Evolutionary conservation across 2,329 filamentous ascomycete species (phyloP).

Genomic region (Ilyonectria mors-panacis): DNA sequence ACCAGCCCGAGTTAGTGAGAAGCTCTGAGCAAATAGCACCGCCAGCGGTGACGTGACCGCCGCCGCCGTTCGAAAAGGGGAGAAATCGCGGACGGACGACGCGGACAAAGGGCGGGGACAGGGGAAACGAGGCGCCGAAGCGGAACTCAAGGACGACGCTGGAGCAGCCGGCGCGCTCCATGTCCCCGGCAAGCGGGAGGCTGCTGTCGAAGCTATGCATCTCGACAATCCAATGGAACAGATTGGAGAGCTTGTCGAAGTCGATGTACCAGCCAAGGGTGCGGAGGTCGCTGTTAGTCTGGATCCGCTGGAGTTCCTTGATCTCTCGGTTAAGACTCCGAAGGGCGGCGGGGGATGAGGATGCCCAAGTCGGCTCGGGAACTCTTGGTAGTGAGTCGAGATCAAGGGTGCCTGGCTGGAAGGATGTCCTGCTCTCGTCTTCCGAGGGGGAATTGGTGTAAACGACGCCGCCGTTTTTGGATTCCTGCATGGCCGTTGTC

Average conservation of each 20-base stretch:
- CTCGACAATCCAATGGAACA: constrained; percentile 94
- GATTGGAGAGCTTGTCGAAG: constrained; percentile 74
- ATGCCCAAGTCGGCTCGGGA: constrained; percentile 51
- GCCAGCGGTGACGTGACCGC: constrained; percentile 87
- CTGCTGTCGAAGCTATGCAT: constrained; percentile 83
- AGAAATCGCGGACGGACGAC: constrained; percentile 86
- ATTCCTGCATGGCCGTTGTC: constrained; percentile 34
- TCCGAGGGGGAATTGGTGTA: neutral
- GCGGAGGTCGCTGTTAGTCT: constrained; percentile 71
- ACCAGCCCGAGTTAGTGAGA: constrained; percentile 88
- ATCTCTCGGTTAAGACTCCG: constrained; percentile 65
- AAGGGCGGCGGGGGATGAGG: constrained; percentile 47
- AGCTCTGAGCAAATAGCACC: constrained; percentile 90
- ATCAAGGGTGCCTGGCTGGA: constrained; percentile 77
- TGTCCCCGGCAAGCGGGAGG: constrained; percentile 81
- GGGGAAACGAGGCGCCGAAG: constrained; percentile 83
- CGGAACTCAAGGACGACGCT: constrained; percentile 87
- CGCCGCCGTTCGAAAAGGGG: constrained; percentile 79
- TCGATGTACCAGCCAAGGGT: constrained; percentile 90
- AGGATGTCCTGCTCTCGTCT: constrained; percentile 57
- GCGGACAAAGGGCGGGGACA: constrained; percentile 86
- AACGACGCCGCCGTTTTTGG: constrained; percentile 1
- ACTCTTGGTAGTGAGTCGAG: constrained; percentile 74
- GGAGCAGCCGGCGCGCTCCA: constrained; percentile 72
- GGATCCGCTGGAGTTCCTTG: constrained; percentile 73